phyloP scores from a whole-genome alignment of 2,329 filamentous ascomycete genomes.

The Trichoderma arundinaceum region DNA sequence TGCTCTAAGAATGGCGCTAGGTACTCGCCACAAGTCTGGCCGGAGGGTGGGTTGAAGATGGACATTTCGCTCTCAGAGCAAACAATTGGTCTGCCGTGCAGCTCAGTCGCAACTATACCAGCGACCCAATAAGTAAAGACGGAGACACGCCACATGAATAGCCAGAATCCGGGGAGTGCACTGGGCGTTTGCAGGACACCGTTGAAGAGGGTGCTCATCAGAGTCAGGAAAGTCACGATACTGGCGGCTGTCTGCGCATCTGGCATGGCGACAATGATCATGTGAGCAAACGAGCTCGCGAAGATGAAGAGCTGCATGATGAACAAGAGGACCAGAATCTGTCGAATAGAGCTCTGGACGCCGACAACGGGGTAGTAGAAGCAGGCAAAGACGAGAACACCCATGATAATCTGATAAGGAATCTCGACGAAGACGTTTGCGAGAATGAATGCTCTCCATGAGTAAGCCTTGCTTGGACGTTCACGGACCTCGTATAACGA shows the following conservation, averaged over 20 bases:
- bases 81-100: conserved; percentile 58
- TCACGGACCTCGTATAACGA: conserved; percentile 79
- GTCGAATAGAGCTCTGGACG: conserved; percentile 57
- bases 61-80: conserved; percentile 65
- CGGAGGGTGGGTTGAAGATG: conserved; percentile 66
- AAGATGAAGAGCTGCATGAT: conserved; percentile 72
- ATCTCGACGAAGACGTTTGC: conserved; percentile 75
- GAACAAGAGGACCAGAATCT: conserved; percentile 69
- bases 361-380: conserved; percentile 72
- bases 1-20: conserved; percentile 60
- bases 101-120: conserved; percentile 69
- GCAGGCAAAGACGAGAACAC: conserved; percentile 65
- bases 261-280: conserved; percentile 73
- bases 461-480: conserved; percentile 74
- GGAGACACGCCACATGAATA: conserved; percentile 70
- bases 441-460: conserved; percentile 74
- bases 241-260: conserved; percentile 71
- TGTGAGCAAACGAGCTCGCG: conserved; percentile 73
- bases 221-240: conserved; percentile 64
- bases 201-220: conserved; percentile 66
- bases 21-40: conserved; percentile 68
- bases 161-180: conserved; percentile 73
- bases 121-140: conserved; percentile 73
- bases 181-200: conserved; percentile 65
- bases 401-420: conserved; percentile 70